Base-by-base conservation (phyloP, 2,329 filamentous ascomycete species). In the Aspergillus sclerotialis region DNA sequence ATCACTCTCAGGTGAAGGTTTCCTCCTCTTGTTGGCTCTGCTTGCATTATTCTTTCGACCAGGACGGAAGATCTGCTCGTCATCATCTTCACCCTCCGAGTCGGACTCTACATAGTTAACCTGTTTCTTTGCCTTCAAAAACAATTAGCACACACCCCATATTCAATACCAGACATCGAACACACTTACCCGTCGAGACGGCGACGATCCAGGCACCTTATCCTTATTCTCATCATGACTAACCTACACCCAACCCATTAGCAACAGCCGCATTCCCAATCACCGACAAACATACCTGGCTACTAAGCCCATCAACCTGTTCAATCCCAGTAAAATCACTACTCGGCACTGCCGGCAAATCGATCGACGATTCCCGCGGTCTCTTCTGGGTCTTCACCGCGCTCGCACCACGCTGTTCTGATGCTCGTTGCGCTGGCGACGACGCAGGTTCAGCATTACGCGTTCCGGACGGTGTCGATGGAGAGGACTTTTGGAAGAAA, bases 71-170 rank as follows among this genome's bases (percentile, higher is more conserved):
- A 84, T 76, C 28, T 80, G 78, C 14, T 89, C 82, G 32, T 87
- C 82, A 9, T 86, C 82, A 33, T 69, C 67, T 29, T 73, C 69
- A 12, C 75, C 73, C 37, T 87, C 82, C 29, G 85, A 83, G 28
- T 85, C 86, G 2, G 85, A 88, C 52, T 95, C 89, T 44, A 83
- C 81, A 58, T 96, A 96, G 56, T 92, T 63, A 14, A 63, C 73
- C 29, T 69, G 60, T 50, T 79, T 82, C 57, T 76, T 80, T 9
- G 68, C 70, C 72, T 79, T 30, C 2, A 28, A 23, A 21, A n/a
- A 33, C 51, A 23, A n/a, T n/a, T n/a, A n/a, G n/a, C n/a, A n/a
- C n/a, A n/a, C n/a, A n/a, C n/a, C n/a, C n/a, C n/a, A n/a, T n/a
- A n/a, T n/a, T 51, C 21, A 12, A n/a, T n/a, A 24, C n/a, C 33